Percentiles rank a stretch among this genome's conserved stretches.
These are phyloP conservation scores for Ajuga chamaepitys DNA, from an alignment of 257 asterid species.

Conservation along the genomic window DNA sequence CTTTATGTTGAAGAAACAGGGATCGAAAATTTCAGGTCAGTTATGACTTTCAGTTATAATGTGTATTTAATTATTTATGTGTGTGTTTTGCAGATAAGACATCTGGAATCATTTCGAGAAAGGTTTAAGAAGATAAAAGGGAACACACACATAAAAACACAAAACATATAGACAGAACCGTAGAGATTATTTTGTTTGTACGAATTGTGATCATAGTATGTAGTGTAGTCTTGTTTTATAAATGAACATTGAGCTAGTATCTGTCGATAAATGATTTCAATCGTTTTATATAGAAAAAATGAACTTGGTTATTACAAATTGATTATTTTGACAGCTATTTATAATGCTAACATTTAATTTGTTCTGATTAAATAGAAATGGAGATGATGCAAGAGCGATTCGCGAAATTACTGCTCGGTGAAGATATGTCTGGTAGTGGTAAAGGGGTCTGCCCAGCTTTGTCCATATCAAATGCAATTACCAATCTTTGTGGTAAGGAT, in stretches of 20 bases:
- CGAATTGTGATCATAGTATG: not conserved
- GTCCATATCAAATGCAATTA: conserved; percentile 81
- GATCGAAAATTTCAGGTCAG: conserved; percentile 47
- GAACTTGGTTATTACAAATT: not conserved
- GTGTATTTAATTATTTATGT: not conserved
- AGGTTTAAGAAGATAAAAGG: not conserved
- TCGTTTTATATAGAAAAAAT: no score
- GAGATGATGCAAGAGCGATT: conserved; percentile 89
- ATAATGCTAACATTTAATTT: not conserved
- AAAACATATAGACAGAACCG: no score
- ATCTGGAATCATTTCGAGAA: not conserved
- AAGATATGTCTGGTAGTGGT: conserved; percentile 93
- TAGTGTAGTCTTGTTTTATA: not conserved
- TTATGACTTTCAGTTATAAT: not conserved
- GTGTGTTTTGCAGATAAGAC: not conserved
- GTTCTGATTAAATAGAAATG: conserved; percentile 30
- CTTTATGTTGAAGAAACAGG: conserved; percentile 30
- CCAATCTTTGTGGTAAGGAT: conserved; percentile 65
- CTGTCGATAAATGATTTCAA: no score
- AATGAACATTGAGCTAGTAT: not conserved
- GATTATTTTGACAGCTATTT: not conserved
- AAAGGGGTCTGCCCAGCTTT: conserved; percentile 81
- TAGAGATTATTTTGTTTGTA: not conserved
- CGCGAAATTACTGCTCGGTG: conserved; percentile 76
- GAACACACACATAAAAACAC: not conserved